Conservation (phyloP, 495 filamentous ascomycete species). For the Penicillium herquei region DNA sequence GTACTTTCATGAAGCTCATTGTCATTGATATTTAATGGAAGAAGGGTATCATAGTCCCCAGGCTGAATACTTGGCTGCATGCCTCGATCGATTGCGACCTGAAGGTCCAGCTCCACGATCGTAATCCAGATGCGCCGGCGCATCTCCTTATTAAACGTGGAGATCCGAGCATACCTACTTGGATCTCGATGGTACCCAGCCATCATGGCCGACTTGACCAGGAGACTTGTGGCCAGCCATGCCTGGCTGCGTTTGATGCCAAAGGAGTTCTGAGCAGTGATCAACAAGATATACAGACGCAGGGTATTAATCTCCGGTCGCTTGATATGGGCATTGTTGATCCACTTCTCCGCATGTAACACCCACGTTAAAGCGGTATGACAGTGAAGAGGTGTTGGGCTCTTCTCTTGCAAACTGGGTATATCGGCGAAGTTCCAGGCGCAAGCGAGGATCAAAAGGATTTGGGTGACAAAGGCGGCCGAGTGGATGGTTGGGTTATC, state of each 20-base stretch:
- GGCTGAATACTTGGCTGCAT: slow-evolving; percentile 54
- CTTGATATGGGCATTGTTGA: slow-evolving; percentile 54
- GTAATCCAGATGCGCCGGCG: slow-evolving; percentile 69
- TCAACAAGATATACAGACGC: slow-evolving; percentile 58
- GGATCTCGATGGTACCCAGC: slow-evolving; percentile 58
- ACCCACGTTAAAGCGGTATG: slow-evolving; percentile 59
- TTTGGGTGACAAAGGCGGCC: slow-evolving; percentile 52
- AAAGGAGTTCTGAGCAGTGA: slow-evolving; percentile 56
- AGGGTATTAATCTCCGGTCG: slow-evolving; percentile 54
- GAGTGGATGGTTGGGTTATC: slow-evolving; percentile 30
- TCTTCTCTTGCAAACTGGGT: slow-evolving; percentile 44
- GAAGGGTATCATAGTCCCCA: slow-evolving; percentile 57
- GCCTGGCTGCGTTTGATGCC: slow-evolving; percentile 54
- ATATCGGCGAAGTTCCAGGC: slow-evolving; percentile 47
- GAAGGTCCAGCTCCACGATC: slow-evolving; percentile 60
- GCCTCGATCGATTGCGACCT: slow-evolving; percentile 58
- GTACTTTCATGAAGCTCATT: slow-evolving; percentile 38
- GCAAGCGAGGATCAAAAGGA: slow-evolving; percentile 65
- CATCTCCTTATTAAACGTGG: slow-evolving; percentile 59
- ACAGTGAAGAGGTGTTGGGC: slow-evolving; percentile 45
- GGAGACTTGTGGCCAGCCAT: slow-evolving; percentile 58
- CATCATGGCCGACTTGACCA: slow-evolving; percentile 57
- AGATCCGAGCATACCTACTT: slow-evolving; percentile 50
- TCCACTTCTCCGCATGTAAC: slow-evolving; percentile 61
- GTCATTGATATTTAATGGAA: slow-evolving; percentile 52